These are phyloP conservation scores for Russula earlei DNA, from an alignment of 768 basidiomycete species.

Conservation along the genomic window DNA sequence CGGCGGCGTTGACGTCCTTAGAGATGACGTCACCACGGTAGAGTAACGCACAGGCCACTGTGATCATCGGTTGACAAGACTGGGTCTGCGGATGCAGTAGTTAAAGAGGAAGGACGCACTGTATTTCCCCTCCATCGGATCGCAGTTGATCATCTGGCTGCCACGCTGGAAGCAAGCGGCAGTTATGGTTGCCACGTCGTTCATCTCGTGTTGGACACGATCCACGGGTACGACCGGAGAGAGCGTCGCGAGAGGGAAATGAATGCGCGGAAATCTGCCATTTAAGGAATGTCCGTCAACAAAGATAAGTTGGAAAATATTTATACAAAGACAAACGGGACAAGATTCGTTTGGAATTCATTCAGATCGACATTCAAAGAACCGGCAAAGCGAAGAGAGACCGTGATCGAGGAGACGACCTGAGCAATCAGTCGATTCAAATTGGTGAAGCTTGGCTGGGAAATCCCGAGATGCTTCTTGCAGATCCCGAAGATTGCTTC, in stretches of 20 bases:
- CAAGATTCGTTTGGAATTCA: no score
- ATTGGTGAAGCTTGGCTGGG: no score
- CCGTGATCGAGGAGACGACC: no score
- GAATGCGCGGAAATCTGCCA: constrained; percentile 50
- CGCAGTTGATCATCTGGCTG: constrained; percentile 65
- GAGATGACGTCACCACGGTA: constrained; percentile 73
- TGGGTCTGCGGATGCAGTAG: no score
- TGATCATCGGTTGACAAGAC: background rate
- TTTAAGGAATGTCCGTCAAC: background rate
- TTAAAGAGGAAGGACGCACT: constrained; percentile 30
- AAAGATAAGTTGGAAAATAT: no score
- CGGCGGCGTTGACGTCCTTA: constrained; percentile 69
- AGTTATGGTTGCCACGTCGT: constrained; percentile 39
- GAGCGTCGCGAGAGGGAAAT: no score
- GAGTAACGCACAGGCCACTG: constrained; percentile 58
- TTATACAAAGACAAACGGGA: no score
- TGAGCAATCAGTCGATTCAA: no score
- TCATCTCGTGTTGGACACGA: constrained; percentile 58
- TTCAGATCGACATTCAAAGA: no score
- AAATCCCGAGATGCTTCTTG: no score
- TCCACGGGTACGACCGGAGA: constrained; percentile 55
- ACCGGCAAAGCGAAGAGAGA: no score
- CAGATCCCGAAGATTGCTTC: no score
- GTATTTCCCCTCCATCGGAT: constrained; percentile 73
- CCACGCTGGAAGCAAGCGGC: constrained; percentile 6